A percentile compares a stretch with the other conserved stretches of the same genome.
phyloP scores from a whole-genome alignment of 2,329 filamentous ascomycete genomes.

The Elsinoe ampelina region DNA sequence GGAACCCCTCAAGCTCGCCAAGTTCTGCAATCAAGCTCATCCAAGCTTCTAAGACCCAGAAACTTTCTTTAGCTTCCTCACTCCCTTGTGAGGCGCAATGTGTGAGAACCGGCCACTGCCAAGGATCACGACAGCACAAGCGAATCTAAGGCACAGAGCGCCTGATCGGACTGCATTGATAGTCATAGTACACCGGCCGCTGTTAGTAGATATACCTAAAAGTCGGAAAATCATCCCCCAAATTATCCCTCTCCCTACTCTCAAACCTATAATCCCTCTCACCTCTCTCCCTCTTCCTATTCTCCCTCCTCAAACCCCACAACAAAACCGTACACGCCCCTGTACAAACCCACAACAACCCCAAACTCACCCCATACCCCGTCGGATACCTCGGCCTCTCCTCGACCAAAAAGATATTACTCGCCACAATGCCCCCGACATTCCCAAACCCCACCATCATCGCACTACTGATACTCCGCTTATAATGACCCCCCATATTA shows the following conservation, averaged over 20 bases:
- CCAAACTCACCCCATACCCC: conserved; percentile 29
- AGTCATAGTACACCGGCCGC: neutral
- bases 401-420: conserved; percentile 28
- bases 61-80: neutral
- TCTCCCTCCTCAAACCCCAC: conserved; percentile 26
- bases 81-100: neutral
- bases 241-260: conserved; percentile 28
- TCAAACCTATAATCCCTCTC: conserved; percentile 28
- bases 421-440: conserved; percentile 34
- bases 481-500: conserved; percentile 26
- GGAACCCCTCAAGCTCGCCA: no score
- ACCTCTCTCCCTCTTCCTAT: conserved; percentile 27
- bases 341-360: conserved; percentile 21
- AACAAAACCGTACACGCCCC: conserved; percentile 23
- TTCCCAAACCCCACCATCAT: conserved; percentile 34
- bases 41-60: neutral
- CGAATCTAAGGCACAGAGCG: no score
- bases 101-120: neutral
- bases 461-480: conserved; percentile 32
- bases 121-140: no score
- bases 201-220: conserved; percentile 27
- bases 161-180: neutral
- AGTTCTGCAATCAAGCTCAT: no score
- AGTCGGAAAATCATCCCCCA: conserved; percentile 32
- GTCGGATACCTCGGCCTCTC: conserved; percentile 20